Conservation (phyloP, 371 early-diverging fungal genomes). For the Massospora cicadina region DNA sequence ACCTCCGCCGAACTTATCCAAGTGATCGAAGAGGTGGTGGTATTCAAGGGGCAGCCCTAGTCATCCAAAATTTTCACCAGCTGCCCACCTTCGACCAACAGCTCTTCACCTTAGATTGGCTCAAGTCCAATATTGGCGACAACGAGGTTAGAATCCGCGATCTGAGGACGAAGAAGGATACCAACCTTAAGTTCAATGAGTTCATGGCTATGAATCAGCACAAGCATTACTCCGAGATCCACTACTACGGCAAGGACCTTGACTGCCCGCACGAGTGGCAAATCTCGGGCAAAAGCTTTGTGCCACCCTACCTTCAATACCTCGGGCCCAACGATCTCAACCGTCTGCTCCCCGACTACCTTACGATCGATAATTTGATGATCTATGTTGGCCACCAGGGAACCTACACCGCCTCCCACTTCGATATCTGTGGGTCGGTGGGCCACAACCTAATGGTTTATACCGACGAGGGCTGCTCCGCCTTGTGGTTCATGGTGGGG, state of each 20-base stretch:
- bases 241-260: slow-evolving; percentile 19
- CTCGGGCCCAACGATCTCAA: slow-evolving; percentile 18
- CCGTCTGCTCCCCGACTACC: slow-evolving; percentile 13
- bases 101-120: slow-evolving; percentile 18
- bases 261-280: slow-evolving; percentile 18
- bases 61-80: slow-evolving; percentile 24
- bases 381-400: slow-evolving; percentile 21
- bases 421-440: slow-evolving; percentile 21
- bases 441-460: slow-evolving; percentile 23
- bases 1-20: background rate
- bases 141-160: slow-evolving; percentile 9
- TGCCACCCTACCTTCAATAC: slow-evolving; percentile 17
- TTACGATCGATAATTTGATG: slow-evolving; percentile 19
- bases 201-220: background rate
- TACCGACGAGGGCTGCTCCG: slow-evolving; percentile 16
- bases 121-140: slow-evolving; percentile 15
- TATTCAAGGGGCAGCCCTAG: slow-evolving; percentile 19
- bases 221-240: background rate
- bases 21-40: background rate
- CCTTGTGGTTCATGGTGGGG: slow-evolving; percentile 21
- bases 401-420: slow-evolving; percentile 21
- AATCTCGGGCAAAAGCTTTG: slow-evolving; percentile 6
- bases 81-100: slow-evolving; percentile 17
- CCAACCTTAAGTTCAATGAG: background rate
- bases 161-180: background rate